Evolutionary conservation across 352 stramenopile species (phyloP), one percentile per base, ranked within the genome.

Genomic region (Aphanomyces euteiches): DNA sequence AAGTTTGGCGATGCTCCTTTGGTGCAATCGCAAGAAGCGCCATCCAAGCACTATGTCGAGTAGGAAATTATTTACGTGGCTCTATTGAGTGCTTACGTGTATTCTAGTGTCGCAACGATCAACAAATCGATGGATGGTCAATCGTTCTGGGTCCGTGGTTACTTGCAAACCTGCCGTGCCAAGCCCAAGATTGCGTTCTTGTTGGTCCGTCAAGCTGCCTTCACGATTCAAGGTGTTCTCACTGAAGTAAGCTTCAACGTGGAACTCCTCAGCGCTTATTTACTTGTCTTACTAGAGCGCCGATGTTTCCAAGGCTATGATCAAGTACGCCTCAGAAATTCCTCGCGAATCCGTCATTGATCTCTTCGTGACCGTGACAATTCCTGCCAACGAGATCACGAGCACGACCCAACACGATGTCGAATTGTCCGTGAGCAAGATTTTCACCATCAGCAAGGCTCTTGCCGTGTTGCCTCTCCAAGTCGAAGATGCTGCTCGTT

Each of bases 261-360:
- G 15, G 15, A 17, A 17, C 17, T 17, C 17, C 15, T 56, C 5
- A 57, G 7, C 5, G 47, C 15, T 17, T 28, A 28, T 28, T 28
- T 2, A 28, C 28, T 28, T 28, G 28, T 28, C 37, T 8, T 59
- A 13, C 36, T 77, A 93, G 75, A 92, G 95, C 78, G 90, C 94
- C 74, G 85, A 88, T 41, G 84, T 94, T 43, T 86, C 91, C 36
- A 92, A 96, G 66, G 93, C 93, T 69, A 99, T 99, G 95, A 92
- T 99, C 72, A 98, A 98, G 79, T 99, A 98, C 77, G 82, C 97
- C 36, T 91, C 89, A 72, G 81, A 86, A 13, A 84, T 99, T 58
- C 87, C 96, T 19, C 93, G 93, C 68, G 97, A 99, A 83, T 98
- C 90, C 53, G 90, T 99, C 50, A 85, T 99, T 43, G 97, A 99